These are phyloP conservation scores for Epichloe baconii DNA, from an alignment of 2,329 filamentous ascomycete species.

Conservation along the genomic window DNA sequence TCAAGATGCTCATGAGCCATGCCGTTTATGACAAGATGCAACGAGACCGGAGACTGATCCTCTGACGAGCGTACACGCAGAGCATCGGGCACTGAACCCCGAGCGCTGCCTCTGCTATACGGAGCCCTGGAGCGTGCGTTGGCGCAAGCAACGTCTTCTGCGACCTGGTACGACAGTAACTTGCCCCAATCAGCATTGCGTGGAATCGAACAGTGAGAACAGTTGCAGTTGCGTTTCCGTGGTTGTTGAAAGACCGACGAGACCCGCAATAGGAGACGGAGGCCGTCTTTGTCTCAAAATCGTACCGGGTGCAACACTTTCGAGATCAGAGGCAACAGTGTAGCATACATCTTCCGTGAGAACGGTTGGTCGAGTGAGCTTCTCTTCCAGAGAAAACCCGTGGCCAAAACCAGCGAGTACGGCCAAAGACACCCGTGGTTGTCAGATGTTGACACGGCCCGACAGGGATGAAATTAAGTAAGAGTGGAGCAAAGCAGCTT, in stretches of 20 bases:
- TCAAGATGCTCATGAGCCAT: conserved; percentile 11
- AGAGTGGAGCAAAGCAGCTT: no score
- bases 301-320: background rate
- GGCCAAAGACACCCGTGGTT: no score
- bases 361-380: no score
- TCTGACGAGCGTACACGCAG: no score
- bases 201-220: background rate
- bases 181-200: background rate
- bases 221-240: background rate
- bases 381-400: no score
- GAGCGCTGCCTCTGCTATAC: conserved; percentile 9
- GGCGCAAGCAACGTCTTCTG: conserved; percentile 2
- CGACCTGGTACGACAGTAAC: background rate
- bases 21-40: conserved; percentile 9
- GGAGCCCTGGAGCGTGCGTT: conserved; percentile 12
- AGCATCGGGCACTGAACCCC: no score
- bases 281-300: background rate
- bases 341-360: background rate
- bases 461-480: no score
- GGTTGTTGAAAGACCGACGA: background rate
- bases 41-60: conserved; percentile 11
- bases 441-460: no score
- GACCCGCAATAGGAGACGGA: background rate
- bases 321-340: background rate
- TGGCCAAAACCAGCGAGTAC: no score